These are phyloP conservation scores for Plasmodium sp. DNA, from an alignment of 169 alveolate species.

Conservation along the genomic window DNA sequence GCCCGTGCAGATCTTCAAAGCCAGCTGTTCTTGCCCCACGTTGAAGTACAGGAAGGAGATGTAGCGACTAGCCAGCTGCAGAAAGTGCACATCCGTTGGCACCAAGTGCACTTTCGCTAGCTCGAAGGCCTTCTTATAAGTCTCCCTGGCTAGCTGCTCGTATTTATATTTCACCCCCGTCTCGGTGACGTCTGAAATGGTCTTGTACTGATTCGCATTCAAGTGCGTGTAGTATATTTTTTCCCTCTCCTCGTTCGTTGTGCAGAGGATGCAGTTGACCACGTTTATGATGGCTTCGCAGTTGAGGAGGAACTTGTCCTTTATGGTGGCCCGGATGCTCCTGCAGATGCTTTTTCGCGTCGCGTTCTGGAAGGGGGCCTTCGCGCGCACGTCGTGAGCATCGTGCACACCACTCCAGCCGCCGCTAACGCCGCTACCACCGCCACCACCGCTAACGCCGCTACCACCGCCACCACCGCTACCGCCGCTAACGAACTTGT, in stretches of 20 bases:
- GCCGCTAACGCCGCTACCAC: background rate
- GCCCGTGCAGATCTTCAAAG: conserved; percentile 8
- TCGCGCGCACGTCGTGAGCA: background rate
- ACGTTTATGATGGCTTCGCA: conserved; percentile 53
- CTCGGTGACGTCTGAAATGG: conserved; percentile 56
- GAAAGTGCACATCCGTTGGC: conserved; percentile 39
- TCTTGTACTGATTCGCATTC: conserved; percentile 55
- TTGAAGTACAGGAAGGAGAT: conserved; percentile 40
- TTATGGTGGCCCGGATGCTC: conserved; percentile 23
- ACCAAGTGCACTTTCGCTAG: conserved; percentile 3
- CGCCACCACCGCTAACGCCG: background rate
- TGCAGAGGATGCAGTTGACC: conserved; percentile 28
- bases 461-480: no score
- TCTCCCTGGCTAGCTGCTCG: conserved; percentile 58
- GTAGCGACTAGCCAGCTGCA: conserved; percentile 39
- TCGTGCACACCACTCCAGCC: background rate
- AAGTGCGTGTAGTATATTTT: conserved; percentile 23
- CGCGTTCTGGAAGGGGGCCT: background rate
- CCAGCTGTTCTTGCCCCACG: conserved; percentile 50
- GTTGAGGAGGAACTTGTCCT: conserved; percentile 23
- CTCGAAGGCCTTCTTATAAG: conserved; percentile 37
- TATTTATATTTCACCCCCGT: conserved; percentile 72
- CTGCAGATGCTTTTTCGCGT: conserved; percentile 22
- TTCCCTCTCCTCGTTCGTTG: conserved; percentile 20
- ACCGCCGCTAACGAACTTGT: background rate